Evolutionary conservation across 2,329 filamentous ascomycete genomes (phyloP), one percentile per base, ranked within the genome.

Genomic region (Hortaea sp.): DNA sequence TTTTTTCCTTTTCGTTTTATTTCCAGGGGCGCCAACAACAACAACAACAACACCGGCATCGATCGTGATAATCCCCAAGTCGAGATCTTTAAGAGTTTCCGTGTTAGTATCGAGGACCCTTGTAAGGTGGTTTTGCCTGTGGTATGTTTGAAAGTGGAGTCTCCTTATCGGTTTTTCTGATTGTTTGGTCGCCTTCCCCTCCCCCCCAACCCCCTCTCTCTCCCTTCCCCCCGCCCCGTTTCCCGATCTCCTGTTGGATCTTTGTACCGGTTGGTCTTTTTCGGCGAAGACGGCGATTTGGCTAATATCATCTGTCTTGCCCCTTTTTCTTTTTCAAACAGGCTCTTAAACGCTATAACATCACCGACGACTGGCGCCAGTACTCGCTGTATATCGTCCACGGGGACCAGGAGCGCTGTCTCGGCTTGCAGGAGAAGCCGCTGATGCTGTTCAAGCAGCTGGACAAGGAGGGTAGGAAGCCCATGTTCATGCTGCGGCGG

Each of bases 71-170:
- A 73, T 50, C 69, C 70, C 7, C 69, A 73, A 56, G 89, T 95
- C 49, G 92, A 98, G 66, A 95, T 98, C 49, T 97, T 97, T 80
- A 98, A 98, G 66, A 94, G 87, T 1, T 98, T 98, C 77, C 83
- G 90, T 35, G 92, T 98, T 51, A 92, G 86, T 63, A 94, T 97
- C 78, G 92, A 98, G 57, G 92, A 98, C 61, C 92, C 92, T 2
- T 98, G 92, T 69, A 85, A 95, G 71, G 95, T 95, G 65, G 92
- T 98, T 29, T 75, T 98, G 1, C 92, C 92, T 1, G 92, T 94
- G 11, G 60, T 62, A 50, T 51, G 60, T 58, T 20, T 20, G 20
- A 20, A 20, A 20, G 20, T 20, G 20, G 20, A 20, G 20, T 20
- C 20, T 20, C 20, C 20, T 20, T 20, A 20, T 20, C 20, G 20